Evolutionary conservation across 116 monocot species (phyloP), one percentile per base, ranked within the genome.

Genomic region (Iris pallida): DNA sequence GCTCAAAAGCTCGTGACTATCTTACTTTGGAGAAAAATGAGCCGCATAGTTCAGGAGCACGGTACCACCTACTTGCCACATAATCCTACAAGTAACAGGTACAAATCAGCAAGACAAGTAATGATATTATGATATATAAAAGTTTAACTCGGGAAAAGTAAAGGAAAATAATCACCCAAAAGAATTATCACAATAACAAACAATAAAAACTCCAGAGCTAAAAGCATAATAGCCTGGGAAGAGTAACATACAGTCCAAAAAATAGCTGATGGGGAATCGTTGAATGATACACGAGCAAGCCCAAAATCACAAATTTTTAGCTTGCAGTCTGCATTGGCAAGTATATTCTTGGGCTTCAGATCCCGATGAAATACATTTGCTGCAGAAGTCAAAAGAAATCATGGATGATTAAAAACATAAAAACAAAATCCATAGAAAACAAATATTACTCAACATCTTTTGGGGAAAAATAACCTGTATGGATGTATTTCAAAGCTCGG

Each of bases 271-370:
- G 88, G 88, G 59, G 85, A 68, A 79, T 92, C 91, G 80, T 88
- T 83, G 63, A 92, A 92, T 52, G 91, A 82, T 42, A 65, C 82
- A 54, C 91, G 82, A 41, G 91, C 91, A 82, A 92, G 85, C 45
- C 91, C 91, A 74, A 92, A 92, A 61, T 92, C 91, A 54, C 91
- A 92, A 52, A 92, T 85, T 58, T 92, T 92, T 74, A 92, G 59
- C 64, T 83, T 92, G 82, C 91, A 88, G 72, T 85, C 85, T 5
- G 85, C 81, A 68, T 85, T 85, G 14, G 85, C 85, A 4, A 85
- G 85, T 74, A 85, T 85, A 65, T 85, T 85, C 54, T 78, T 85
- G 16, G 85, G 85, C 68, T 85, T 85, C 66, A 85, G 76, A 67
- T 92, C 91, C 10, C 91, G 76, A 68, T 92, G 91, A 66, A 80